These are phyloP conservation scores for Mycena kentingensis DNA, from an alignment of 768 basidiomycete species.

Conservation along the genomic window DNA sequence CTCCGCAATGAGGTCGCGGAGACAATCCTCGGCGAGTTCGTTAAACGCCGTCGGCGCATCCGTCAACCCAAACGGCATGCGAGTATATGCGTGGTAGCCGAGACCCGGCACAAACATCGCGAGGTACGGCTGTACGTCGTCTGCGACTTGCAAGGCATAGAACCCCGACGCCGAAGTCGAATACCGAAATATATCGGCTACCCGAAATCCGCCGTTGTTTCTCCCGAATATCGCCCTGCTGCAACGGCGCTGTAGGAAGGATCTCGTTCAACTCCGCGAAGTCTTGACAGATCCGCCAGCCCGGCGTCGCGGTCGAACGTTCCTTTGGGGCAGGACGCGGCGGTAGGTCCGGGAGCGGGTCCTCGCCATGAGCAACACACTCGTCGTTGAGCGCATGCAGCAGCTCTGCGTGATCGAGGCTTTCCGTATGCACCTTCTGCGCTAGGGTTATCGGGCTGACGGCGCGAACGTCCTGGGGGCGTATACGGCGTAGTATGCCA, in stretches of 20 bases:
- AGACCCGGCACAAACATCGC: constrained; percentile 39
- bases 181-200: constrained; percentile 33
- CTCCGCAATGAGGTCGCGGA: constrained; percentile 29
- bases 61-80: constrained; percentile 43
- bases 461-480: constrained; percentile 34
- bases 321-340: constrained; percentile 13
- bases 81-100: constrained; percentile 36
- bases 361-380: constrained; percentile 29
- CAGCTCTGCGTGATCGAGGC: constrained; percentile 35
- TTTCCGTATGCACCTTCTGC: constrained; percentile 34
- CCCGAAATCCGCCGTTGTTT: constrained; percentile 41
- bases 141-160: constrained; percentile 24
- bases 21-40: constrained; percentile 26
- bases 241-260: constrained; percentile 31
- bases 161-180: constrained; percentile 44
- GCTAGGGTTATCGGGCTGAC: constrained; percentile 35
- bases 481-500: constrained; percentile 31
- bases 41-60: constrained; percentile 40
- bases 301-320: constrained; percentile 11
- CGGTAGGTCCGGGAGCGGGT: constrained; percentile 22
- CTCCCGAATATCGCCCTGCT: constrained; percentile 37
- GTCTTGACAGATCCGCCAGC: constrained; percentile 44
- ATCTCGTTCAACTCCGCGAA: constrained; percentile 37
- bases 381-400: constrained; percentile 36
- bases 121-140: constrained; percentile 29